Conservation (phyloP, 2,329 filamentous ascomycete species). For the Rosellinia necatrix region DNA sequence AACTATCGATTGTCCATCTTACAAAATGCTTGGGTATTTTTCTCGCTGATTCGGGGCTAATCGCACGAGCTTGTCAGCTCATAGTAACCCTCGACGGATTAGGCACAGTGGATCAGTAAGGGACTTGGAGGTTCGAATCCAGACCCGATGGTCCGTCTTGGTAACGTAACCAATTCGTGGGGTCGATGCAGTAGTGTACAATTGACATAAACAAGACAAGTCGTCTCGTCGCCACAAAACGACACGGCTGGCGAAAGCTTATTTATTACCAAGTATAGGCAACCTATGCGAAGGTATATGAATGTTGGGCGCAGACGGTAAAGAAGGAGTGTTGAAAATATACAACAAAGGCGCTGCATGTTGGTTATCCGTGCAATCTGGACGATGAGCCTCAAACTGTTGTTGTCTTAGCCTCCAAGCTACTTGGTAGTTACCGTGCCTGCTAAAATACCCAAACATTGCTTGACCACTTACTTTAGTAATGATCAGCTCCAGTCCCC, state of each 20-base stretch:
- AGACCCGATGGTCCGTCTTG: conserved; percentile 1
- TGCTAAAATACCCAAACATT: too few species aligned
- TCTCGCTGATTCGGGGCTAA: background rate
- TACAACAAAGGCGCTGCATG: too few species aligned
- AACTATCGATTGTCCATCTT: too few species aligned
- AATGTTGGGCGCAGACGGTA: too few species aligned
- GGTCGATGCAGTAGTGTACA: background rate
- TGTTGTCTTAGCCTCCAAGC: background rate
- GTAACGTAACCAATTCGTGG: background rate
- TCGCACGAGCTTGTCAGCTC: conserved; percentile 10
- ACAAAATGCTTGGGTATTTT: background rate
- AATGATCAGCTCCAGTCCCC: conserved; percentile 10
- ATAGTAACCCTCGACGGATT: background rate
- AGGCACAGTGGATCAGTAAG: background rate
- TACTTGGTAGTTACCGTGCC: too few species aligned
- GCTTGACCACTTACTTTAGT: conserved; percentile 1
- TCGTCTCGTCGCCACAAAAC: too few species aligned
- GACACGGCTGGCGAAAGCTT: too few species aligned
- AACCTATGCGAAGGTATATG: too few species aligned
- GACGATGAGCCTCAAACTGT: conserved; percentile 9
- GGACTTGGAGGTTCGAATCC: conserved; percentile 3
- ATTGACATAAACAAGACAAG: background rate
- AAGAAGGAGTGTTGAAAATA: too few species aligned
- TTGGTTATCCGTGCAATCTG: background rate
- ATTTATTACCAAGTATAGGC: too few species aligned